These are phyloP conservation scores for Nelumbo lutea DNA, from an alignment of 164 flowering plant species.

Conservation along the genomic window DNA sequence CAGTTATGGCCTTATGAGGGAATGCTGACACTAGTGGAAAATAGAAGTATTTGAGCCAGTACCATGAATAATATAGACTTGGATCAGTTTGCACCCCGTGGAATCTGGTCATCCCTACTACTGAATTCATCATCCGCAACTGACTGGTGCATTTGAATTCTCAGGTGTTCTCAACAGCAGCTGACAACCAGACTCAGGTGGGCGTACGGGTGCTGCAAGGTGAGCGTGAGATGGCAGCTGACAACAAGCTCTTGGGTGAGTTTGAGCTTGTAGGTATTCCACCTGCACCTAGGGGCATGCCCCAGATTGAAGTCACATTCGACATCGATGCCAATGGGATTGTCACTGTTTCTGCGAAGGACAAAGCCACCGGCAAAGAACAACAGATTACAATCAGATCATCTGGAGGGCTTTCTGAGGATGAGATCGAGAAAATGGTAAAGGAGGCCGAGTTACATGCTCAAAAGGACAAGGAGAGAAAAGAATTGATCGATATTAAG, in stretches of 20 bases:
- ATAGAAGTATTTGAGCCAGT: no score
- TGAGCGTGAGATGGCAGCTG: conserved; percentile 54
- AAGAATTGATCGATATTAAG: conserved; percentile 38
- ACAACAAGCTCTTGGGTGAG: conserved; percentile 49
- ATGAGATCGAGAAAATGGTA: conserved; percentile 54
- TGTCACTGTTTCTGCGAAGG: conserved; percentile 55
- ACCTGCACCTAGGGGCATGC: conserved; percentile 56
- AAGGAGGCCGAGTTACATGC: conserved; percentile 49
- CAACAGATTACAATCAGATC: conserved; percentile 54
- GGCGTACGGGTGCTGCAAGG: conserved; percentile 53
- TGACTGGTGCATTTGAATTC: neutral
- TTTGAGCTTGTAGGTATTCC: conserved; percentile 54
- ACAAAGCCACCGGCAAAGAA: conserved; percentile 42
- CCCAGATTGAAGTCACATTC: conserved; percentile 55
- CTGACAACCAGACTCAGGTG: conserved; percentile 60
- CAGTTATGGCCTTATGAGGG: no score
- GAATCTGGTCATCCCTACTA: no score
- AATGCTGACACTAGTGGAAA: no score
- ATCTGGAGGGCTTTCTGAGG: conserved; percentile 51
- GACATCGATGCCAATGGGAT: conserved; percentile 62
- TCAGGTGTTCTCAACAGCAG: conserved; percentile 58
- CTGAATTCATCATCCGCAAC: neutral
- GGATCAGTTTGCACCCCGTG: no score
- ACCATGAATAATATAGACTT: no score
- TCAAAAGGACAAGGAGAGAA: conserved; percentile 47